Evolutionary conservation across 2,329 filamentous ascomycete species (phyloP).

Genomic region (Sporothrix euskadiensis): DNA sequence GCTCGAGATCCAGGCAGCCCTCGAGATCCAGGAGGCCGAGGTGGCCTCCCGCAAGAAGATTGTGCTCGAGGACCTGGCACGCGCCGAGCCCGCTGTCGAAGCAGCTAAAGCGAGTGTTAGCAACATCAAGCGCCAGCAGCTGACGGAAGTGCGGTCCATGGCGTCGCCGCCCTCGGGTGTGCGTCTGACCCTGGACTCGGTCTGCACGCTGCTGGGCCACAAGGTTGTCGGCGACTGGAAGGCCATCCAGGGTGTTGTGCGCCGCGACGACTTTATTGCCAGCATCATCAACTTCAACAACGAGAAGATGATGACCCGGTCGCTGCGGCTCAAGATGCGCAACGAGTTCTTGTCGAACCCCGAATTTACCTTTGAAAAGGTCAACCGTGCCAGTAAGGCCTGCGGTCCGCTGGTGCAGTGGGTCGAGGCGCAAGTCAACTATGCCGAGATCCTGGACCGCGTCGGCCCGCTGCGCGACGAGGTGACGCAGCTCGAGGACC

Average conservation of each 20-base stretch:
- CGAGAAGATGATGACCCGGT: slow-evolving; percentile 87
- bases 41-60: slow-evolving; percentile 81
- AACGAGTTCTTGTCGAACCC: slow-evolving; percentile 89
- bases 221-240: slow-evolving; percentile 87
- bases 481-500: slow-evolving; percentile 80
- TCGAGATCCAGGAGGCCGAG: slow-evolving; percentile 87
- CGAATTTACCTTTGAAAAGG: slow-evolving; percentile 94
- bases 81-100: slow-evolving; percentile 87
- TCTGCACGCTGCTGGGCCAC: slow-evolving; percentile 90
- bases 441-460: slow-evolving; percentile 93
- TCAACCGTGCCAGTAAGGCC: slow-evolving; percentile 93
- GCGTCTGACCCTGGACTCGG: slow-evolving; percentile 89
- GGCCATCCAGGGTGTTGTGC: slow-evolving; percentile 81
- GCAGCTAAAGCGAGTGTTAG: slow-evolving; percentile 95
- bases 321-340: slow-evolving; percentile 82
- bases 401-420: slow-evolving; percentile 96
- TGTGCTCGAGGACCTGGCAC: slow-evolving; percentile 82
- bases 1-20: slow-evolving; percentile 79
- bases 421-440: slow-evolving; percentile 95
- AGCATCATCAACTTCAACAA: slow-evolving; percentile 98
- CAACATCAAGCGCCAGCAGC: slow-evolving; percentile 96
- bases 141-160: slow-evolving; percentile 98
- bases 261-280: slow-evolving; percentile 93
- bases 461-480: slow-evolving; percentile 92
- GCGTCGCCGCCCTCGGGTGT: slow-evolving; percentile 87